These are phyloP conservation scores for Phtheirospermum japonicum DNA, from an alignment of 257 asterid genomes.

Conservation along the genomic window DNA sequence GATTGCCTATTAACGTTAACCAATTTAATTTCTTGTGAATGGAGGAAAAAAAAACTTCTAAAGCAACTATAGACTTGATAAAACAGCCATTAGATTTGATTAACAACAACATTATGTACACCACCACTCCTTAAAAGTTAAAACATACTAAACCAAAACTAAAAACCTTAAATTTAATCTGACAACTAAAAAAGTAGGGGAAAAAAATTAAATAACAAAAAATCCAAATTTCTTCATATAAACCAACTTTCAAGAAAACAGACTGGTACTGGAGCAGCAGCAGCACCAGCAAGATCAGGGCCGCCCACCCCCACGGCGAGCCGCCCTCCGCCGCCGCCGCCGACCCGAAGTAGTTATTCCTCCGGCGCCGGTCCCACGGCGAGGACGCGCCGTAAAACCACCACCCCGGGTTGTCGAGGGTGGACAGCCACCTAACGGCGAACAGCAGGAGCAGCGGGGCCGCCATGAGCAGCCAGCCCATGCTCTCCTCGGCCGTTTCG, in stretches of 20 bases:
- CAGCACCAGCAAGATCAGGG: conserved; percentile 63
- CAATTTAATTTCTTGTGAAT: too few relatives aligned
- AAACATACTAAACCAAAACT: too few relatives aligned
- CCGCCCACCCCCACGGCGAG: conserved; percentile 91
- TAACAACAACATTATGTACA: background rate
- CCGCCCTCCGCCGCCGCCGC: conserved; percentile 39
- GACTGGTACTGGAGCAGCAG: conserved; percentile 72
- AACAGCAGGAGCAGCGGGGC: conserved; percentile 59
- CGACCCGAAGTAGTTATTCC: conserved; percentile 21
- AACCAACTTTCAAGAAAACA: conserved; percentile 76
- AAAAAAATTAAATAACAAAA: too few relatives aligned
- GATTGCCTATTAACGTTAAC: background rate
- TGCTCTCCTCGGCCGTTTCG: conserved; percentile 65
- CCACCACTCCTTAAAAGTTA: background rate
- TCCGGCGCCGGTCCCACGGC: conserved; percentile 52
- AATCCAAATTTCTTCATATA: background rate
- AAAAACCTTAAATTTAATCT: too few relatives aligned
- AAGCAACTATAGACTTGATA: background rate
- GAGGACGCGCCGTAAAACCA: conserved; percentile 32
- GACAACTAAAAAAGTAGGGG: too few relatives aligned
- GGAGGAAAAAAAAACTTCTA: too few relatives aligned
- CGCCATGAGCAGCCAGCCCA: conserved; percentile 76
- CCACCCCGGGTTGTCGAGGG: conserved; percentile 39
- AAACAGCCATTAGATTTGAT: too few relatives aligned
- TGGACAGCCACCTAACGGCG: conserved; percentile 53